Conservation (phyloP, 352 stramenopile species). For the Aphanomyces stellatus region DNA sequence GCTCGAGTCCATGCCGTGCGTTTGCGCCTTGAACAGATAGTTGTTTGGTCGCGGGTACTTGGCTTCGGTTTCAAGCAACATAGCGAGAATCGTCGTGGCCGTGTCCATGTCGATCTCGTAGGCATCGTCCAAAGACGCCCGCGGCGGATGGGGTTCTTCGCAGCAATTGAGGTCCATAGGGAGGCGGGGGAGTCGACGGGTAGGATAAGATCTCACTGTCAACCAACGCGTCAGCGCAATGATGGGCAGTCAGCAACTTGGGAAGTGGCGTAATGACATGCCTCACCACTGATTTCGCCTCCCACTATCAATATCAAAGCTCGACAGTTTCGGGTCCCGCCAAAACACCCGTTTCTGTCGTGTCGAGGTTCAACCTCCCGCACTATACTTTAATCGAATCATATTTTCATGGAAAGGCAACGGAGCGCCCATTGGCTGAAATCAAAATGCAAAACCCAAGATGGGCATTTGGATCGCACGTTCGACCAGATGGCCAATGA, state of each 20-base stretch:
- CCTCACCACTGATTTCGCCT: constrained; percentile 3
- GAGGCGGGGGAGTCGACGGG: too few species aligned
- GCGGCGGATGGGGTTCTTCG: neutral
- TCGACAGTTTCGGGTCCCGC: neutral
- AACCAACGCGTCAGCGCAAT: neutral
- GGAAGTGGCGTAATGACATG: neutral
- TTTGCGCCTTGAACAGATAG: constrained; percentile 42
- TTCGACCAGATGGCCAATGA: too few species aligned
- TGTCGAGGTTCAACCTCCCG: neutral
- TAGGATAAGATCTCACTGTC: neutral
- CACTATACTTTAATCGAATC: too few species aligned
- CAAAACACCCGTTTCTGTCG: neutral
- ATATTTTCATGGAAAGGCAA: too few species aligned
- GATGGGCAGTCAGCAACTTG: neutral
- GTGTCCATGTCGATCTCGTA: neutral
- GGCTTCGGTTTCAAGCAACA: neutral
- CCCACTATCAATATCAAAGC: constrained; percentile 4
- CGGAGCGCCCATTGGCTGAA: too few species aligned
- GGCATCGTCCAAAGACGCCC: neutral
- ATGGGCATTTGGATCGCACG: too few species aligned
- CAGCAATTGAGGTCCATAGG: neutral
- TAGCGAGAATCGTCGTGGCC: neutral
- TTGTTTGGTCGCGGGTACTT: constrained; percentile 26
- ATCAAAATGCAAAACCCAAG: too few species aligned
- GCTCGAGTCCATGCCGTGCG: constrained; percentile 45